Base-by-base conservation (phyloP, 345 rosid species). In the Populus deltoides region DNA sequence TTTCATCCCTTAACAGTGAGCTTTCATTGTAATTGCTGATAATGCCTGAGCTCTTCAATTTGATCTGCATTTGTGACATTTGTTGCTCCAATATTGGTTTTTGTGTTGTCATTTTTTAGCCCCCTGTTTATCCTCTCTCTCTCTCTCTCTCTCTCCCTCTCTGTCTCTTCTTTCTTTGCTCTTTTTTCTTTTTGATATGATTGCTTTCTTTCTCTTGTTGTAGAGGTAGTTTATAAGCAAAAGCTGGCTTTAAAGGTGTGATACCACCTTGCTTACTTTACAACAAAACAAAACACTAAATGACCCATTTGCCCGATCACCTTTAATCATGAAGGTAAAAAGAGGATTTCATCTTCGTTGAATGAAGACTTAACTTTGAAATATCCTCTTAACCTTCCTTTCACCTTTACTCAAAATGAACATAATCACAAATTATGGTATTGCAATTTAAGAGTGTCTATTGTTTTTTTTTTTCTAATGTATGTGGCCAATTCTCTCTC, bases 11-110 rank as follows among this genome's bases (percentile, higher is more conserved):
- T 63, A 43, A 18, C 0, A 66, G 17, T 0, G 91, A 90, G 59
- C 89, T 88, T 8, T 84, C 90, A 67, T 78, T 75, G 79, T 70
- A 1, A 25, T 10, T n/a, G 47, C 78, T 84, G 55, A 81, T 72
- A 13, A 79, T 72, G 15, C 89, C 88, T 0, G 90, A 78, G 84
- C 86, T 87, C 89, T 85, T 90, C 77, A 85, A 79, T 59, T 12
- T 59, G 65, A 59, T 85, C 57, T 87, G 92, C 73, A 87, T 81
- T 74, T 86, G 85, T 29, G 87, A 80, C 3, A 86, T 84, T 41
- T 91, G 90, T 5, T 77, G 86, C 62, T 89, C 89, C 79, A 81
- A 76, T 57, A 78, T 77, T 78, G 87, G 90, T 75, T 85, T 87
- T 75, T 87, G 83, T 65, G 92, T 85, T 22, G 88, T 79, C 93